phyloP scores from a whole-genome alignment of 1,139 yeast genomes.

The Candida neerlandica region DNA sequence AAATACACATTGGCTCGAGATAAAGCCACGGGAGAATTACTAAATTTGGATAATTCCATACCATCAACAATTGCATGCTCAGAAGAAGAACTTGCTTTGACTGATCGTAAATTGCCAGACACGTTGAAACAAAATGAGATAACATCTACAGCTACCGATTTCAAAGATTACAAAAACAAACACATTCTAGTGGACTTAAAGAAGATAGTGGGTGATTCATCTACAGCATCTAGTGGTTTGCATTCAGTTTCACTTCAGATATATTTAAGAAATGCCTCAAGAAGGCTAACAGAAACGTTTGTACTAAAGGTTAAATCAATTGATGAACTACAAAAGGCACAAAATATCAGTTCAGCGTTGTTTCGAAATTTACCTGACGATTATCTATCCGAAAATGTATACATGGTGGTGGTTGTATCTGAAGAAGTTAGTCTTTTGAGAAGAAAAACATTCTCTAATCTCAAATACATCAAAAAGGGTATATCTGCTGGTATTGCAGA shows the following conservation, averaged over 20 bases:
- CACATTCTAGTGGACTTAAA: conserved; percentile 81
- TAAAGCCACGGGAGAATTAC: conserved; percentile 61
- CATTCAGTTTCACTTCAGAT: conserved; percentile 72
- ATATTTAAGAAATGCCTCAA: conserved; percentile 66
- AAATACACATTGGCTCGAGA: conserved; percentile 71
- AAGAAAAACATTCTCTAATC: conserved; percentile 26
- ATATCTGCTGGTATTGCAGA: conserved; percentile 90
- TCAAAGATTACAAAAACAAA: conserved; percentile 60
- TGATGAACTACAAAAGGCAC: conserved; percentile 60
- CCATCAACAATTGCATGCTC: conserved; percentile 69
- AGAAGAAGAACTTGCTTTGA: conserved; percentile 71
- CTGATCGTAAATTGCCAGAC: conserved; percentile 72
- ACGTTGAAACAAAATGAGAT: conserved; percentile 39
- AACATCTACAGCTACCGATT: conserved; percentile 49
- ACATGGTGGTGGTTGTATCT: conserved; percentile 66
- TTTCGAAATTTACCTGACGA: conserved; percentile 78
- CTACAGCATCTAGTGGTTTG: conserved; percentile 68
- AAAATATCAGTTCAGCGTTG: conserved; percentile 74
- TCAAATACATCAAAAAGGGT: conserved; percentile 68
- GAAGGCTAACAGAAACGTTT: conserved; percentile 78
- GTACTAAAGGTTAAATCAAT: conserved; percentile 65
- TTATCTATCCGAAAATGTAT: conserved; percentile 62
- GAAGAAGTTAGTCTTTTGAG: conserved; percentile 53
- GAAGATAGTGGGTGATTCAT: conserved; percentile 64
- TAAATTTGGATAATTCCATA: conserved; percentile 41